Percentiles rank a stretch among this genome's conserved stretches.
Conservation (phyloP, 345 rosid genomes). For the Hirschfeldia incana region DNA sequence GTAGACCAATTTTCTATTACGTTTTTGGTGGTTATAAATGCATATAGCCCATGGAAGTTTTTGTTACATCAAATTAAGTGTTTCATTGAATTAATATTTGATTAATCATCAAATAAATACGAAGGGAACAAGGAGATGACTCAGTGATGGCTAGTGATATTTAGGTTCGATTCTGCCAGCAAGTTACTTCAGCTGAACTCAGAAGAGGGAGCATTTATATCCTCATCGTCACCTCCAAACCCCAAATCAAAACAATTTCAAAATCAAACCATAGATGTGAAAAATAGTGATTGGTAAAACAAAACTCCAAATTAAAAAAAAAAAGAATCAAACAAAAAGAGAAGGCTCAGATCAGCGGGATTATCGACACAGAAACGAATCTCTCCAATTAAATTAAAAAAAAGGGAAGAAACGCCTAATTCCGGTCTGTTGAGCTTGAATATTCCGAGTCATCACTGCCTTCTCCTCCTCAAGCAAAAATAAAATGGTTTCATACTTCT, state of each 20-base stretch:
- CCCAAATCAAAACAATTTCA: neutral
- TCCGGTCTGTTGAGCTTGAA: constrained; percentile 99
- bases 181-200: constrained; percentile 32
- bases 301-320: neutral
- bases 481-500: neutral
- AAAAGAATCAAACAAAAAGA: neutral
- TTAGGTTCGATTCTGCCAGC: constrained; percentile 48
- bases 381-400: neutral
- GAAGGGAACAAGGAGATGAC: constrained; percentile 5
- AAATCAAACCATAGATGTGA: too few relatives aligned
- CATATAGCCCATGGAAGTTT: too few relatives aligned
- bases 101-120: too few relatives aligned
- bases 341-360: neutral
- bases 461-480: too few relatives aligned
- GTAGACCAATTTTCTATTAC: too few relatives aligned
- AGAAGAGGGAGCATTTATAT: constrained; percentile 43
- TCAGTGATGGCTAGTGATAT: constrained; percentile 39
- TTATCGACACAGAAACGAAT: neutral
- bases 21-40: too few relatives aligned
- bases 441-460: constrained; percentile 68
- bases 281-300: neutral
- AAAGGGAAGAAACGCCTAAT: constrained; percentile 59
- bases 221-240: constrained; percentile 34
- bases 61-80: too few relatives aligned
- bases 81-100: too few relatives aligned